Percentiles rank a stretch among this genome's conserved stretches.
phyloP scores from a whole-genome alignment of 768 basidiomycete genomes.

The Mycena haematopus region DNA sequence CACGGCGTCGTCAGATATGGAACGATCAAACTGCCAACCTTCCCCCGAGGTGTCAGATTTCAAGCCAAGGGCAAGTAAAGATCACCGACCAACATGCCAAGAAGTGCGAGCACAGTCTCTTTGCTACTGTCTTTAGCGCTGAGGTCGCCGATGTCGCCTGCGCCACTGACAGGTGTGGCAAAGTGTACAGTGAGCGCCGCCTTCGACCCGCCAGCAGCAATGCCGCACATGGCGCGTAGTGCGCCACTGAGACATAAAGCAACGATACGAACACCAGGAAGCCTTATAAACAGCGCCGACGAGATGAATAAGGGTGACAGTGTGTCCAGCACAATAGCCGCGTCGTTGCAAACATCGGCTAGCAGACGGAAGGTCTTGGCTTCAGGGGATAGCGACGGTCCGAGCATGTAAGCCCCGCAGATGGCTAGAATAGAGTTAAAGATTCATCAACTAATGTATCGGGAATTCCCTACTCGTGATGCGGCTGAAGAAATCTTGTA shows the following conservation, averaged over 20 bases:
- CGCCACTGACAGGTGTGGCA: conserved; percentile 53
- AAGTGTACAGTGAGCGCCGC: conserved; percentile 74
- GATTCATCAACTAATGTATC: background rate
- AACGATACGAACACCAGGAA: conserved; percentile 49
- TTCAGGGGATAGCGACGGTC: conserved; percentile 71
- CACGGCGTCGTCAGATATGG: conserved; percentile 55
- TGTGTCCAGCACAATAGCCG: conserved; percentile 63
- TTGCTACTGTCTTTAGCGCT: conserved; percentile 78
- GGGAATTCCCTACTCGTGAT: conserved; percentile 57
- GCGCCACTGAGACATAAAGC: conserved; percentile 66
- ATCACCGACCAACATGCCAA: conserved; percentile 67
- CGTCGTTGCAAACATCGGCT: conserved; percentile 71
- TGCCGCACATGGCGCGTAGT: conserved; percentile 62
- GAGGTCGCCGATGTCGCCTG: conserved; percentile 72
- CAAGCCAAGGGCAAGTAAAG: background rate
- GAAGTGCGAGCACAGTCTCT: conserved; percentile 70
- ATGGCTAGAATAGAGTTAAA: conserved; percentile 53
- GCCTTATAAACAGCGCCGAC: conserved; percentile 40
- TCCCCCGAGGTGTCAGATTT: background rate
- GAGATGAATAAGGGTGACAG: conserved; percentile 61
- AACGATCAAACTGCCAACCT: conserved; percentile 69
- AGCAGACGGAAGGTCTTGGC: conserved; percentile 73
- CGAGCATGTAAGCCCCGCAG: conserved; percentile 63
- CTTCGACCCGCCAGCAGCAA: conserved; percentile 75
- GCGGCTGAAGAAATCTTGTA: conserved; percentile 70